phyloP scores from a whole-genome alignment of 352 stramenopile genomes.

The Pilasporangium apinafurcum region DNA sequence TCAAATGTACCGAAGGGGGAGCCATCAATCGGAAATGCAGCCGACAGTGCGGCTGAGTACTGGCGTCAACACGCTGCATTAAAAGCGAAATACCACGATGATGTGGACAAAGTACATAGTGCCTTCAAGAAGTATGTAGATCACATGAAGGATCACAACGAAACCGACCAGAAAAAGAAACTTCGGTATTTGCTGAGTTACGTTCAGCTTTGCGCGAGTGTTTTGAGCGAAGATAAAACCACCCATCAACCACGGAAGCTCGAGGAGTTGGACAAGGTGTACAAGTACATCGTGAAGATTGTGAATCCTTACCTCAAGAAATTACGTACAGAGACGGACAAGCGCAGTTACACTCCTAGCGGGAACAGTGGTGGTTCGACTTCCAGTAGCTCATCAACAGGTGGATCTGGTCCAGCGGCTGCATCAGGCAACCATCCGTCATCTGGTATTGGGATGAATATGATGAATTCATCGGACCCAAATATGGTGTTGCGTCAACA shows the following conservation, averaged over 20 bases:
- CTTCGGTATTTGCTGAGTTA: constrained; percentile 79
- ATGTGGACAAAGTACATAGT: constrained; percentile 82
- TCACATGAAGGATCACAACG: constrained; percentile 83
- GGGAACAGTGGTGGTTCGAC: constrained; percentile 3
- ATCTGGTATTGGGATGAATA: constrained; percentile 9
- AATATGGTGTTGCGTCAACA: constrained; percentile 20
- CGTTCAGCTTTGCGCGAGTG: constrained; percentile 70
- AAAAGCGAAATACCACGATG: constrained; percentile 74
- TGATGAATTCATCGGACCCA: constrained; percentile 11
- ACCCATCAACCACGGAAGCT: constrained; percentile 68
- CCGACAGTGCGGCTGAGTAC: constrained; percentile 58
- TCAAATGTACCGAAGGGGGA: constrained; percentile 1
- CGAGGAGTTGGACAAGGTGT: constrained; percentile 82
- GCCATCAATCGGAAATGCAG: constrained; percentile 11
- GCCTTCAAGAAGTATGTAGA: constrained; percentile 86
- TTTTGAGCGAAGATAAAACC: constrained; percentile 72
- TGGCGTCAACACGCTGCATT: constrained; percentile 73
- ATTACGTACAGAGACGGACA: constrained; percentile 71
- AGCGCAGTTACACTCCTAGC: constrained; percentile 36
- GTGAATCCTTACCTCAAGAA: constrained; percentile 86
- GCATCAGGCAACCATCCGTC: constrained; percentile 6
- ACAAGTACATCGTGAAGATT: constrained; percentile 88
- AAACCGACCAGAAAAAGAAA: constrained; percentile 86
- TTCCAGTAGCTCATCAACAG: not conserved
- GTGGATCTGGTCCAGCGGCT: not conserved